Base-by-base conservation (phyloP, 805 yeast species). In the Kluyveromyces siamensis region DNA sequence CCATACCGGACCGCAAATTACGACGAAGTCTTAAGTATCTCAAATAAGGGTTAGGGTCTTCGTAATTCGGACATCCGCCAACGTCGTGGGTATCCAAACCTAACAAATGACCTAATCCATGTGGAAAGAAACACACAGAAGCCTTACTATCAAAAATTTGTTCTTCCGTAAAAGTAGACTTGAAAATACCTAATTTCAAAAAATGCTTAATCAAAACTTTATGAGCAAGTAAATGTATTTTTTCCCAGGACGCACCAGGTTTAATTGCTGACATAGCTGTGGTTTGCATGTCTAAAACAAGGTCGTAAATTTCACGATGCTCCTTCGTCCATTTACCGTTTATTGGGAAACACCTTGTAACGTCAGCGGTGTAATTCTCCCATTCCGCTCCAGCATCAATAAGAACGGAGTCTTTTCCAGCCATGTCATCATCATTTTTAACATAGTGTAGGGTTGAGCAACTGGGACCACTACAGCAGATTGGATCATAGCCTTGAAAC, bases 341-440 rank as follows among this genome's bases (percentile, higher is more conserved):
- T 48, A 88, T 80, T 27, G 99, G 99, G 78, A 89, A 91, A 62
- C 95, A 86, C 63, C 99, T 78, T 14, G 99, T 93, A 40, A 93
- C 96, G 64, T 91, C 99, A 41, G 88, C 75, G 2, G 96, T 90
- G 66, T 91, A 91, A 64, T 87, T 81, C 54, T 79, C 78, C 96
- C 97, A 91, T 68, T 91, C 98, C 2, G 96, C 96, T 48, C 99
- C 99, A 8, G 98, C 97, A 70, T 91, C 99, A 47, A 91, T 83
- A 52, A 91, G 75, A 11, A 91, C 75, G 6, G 90, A 76, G 43
- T 77, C 79, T 59, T 80, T 81, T 17, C 75, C 76, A 10, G 65
- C 72, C 50, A 83, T 60, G 3, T 74, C 69, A 46, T 79, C 83
- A 58, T 89, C 93, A 61, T 91, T 91, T 60, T 82, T 83, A 17